Conservation (phyloP, 345 rosid species). For the Linum trigynum region DNA sequence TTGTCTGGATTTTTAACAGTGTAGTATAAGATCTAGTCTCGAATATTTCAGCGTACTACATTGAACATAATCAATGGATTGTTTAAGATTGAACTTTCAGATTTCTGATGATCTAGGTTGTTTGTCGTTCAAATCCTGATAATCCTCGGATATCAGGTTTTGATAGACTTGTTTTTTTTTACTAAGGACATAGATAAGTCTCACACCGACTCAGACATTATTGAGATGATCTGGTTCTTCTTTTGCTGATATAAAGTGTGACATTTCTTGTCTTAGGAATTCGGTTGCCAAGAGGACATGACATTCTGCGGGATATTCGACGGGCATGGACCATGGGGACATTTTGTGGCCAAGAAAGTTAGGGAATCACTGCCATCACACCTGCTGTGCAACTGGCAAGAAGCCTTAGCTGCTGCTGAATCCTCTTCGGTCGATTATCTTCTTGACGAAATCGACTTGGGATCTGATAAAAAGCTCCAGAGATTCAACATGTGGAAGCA, state of each 20-base stretch:
- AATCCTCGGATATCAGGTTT: too few relatives aligned
- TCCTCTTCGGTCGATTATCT: slow-evolving; percentile 25
- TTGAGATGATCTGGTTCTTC: background rate
- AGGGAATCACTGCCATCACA: slow-evolving; percentile 61
- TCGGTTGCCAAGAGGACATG: slow-evolving; percentile 83
- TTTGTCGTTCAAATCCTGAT: background rate
- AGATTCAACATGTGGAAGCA: slow-evolving; percentile 65
- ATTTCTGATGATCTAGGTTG: background rate
- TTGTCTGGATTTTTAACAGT: too few relatives aligned
- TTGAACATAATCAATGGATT: too few relatives aligned
- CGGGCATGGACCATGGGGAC: slow-evolving; percentile 98
- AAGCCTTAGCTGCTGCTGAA: slow-evolving; percentile 37
- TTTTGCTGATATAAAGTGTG: background rate
- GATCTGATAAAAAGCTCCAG: slow-evolving; percentile 40
- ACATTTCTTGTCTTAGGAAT: slow-evolving; percentile 38
- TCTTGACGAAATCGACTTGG: slow-evolving; percentile 30
- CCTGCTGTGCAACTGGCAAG: slow-evolving; percentile 77
- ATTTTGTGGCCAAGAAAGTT: slow-evolving; percentile 75
- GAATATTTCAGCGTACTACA: too few relatives aligned
- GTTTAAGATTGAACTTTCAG: too few relatives aligned
- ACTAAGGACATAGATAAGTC: too few relatives aligned
- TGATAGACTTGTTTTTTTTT: background rate
- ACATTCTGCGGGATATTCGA: slow-evolving; percentile 86
- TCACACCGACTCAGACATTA: too few relatives aligned
- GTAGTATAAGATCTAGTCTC: too few relatives aligned